Conservation (phyloP, 164 flowering plant genomes). For the Echeveria elegans region DNA sequence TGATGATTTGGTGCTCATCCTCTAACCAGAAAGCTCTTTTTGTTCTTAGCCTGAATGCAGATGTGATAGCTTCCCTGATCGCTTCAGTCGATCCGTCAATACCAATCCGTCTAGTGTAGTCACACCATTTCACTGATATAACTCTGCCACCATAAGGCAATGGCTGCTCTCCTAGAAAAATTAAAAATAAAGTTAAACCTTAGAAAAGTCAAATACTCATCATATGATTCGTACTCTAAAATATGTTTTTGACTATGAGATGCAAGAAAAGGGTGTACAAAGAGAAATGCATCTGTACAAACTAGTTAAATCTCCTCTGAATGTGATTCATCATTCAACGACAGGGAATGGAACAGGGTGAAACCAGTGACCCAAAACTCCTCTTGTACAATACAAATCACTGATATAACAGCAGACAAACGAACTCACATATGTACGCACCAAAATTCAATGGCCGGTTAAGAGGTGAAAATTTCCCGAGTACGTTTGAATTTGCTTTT, state of each 20-base stretch:
- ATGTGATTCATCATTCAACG: neutral
- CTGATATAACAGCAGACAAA: too few species aligned
- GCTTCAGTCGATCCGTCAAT: conserved; percentile 32
- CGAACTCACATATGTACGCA: too few species aligned
- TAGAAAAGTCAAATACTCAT: neutral
- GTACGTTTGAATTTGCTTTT: neutral
- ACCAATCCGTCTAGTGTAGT: conserved; percentile 22
- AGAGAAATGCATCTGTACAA: neutral
- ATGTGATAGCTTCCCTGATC: conserved; percentile 25
- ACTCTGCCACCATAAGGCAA: conserved; percentile 14
- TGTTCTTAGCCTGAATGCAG: conserved; percentile 26
- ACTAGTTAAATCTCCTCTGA: neutral
- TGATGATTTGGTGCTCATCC: conserved; percentile 28
- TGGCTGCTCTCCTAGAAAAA: conserved; percentile 14
- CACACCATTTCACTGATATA: conserved; percentile 24
- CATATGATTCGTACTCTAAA: neutral
- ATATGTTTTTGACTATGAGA: neutral
- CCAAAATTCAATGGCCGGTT: too few species aligned
- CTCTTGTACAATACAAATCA: too few species aligned
- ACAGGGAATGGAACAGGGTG: neutral
- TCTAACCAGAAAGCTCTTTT: conserved; percentile 31
- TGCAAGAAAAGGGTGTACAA: neutral
- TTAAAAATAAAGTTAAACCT: too few species aligned
- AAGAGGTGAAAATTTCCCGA: neutral
- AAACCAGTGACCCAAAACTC: neutral